phyloP scores from a whole-genome alignment of 106 monocot species.

The Apostasia ramifera region DNA sequence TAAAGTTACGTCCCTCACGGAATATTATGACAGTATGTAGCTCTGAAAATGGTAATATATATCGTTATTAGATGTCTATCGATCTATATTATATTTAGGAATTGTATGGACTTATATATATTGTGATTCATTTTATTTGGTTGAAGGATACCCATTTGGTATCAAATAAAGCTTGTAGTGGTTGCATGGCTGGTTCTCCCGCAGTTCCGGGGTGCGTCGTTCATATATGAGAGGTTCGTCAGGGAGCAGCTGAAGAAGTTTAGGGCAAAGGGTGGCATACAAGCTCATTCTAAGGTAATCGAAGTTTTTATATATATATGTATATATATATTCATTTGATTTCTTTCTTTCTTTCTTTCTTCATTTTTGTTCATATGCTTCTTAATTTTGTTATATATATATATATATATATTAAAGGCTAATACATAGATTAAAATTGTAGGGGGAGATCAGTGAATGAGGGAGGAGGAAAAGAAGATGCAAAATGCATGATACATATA shows the following conservation, averaged over 20 bases:
- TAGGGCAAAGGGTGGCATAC: conserved; percentile 23
- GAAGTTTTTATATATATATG: conserved; percentile 3
- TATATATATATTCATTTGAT: conserved; percentile 4
- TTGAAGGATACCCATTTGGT: conserved; percentile 81
- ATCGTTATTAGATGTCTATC: background rate
- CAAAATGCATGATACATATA: too few species aligned
- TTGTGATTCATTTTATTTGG: background rate
- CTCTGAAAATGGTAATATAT: too few species aligned
- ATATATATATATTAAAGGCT: background rate
- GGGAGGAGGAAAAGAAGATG: background rate
- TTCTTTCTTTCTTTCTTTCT: background rate
- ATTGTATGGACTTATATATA: background rate
- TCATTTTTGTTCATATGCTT: conserved; percentile 6
- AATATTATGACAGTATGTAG: too few species aligned
- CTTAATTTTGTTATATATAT: background rate
- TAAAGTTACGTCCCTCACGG: too few species aligned
- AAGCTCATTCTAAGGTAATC: background rate
- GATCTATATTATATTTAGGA: background rate
- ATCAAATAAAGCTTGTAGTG: conserved; percentile 56
- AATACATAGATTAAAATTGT: background rate
- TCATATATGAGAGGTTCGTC: conserved; percentile 83
- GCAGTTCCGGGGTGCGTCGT: conserved; percentile 86
- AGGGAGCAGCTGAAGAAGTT: conserved; percentile 65
- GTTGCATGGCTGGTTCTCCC: conserved; percentile 89
- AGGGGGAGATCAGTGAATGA: background rate